phyloP scores from a whole-genome alignment of 345 rosid species.

The Psidium guajava region DNA sequence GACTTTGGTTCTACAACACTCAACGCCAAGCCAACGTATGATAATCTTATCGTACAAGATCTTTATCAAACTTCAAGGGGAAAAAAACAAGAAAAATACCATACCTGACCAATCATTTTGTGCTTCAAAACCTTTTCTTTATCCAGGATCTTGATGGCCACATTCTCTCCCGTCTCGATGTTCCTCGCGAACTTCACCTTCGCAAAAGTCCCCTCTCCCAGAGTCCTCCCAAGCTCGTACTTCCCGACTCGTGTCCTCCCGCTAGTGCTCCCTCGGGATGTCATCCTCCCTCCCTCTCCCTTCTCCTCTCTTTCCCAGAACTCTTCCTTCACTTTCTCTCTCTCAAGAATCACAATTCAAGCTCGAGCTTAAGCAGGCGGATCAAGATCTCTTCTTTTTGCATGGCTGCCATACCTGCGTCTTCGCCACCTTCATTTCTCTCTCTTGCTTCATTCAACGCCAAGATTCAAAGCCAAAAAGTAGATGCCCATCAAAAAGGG shows the following conservation, averaged over 20 bases:
- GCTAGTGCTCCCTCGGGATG: constrained; percentile 27
- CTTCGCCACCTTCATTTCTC: constrained; percentile 65
- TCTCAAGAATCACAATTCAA: not conserved
- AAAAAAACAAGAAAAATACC: not conserved
- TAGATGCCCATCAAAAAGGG: not conserved
- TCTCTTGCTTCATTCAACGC: not conserved
- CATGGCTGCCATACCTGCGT: constrained; percentile 99
- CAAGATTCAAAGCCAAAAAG: not conserved
- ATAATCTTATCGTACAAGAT: not conserved
- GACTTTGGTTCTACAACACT: not conserved
- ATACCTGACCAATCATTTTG: constrained; percentile 93
- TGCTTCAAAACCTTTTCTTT: constrained; percentile 84
- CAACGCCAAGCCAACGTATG: not conserved
- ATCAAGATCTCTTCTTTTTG: constrained; percentile 88
- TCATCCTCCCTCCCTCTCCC: constrained; percentile 10
- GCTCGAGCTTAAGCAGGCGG: constrained; percentile 6
- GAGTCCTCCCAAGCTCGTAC: constrained; percentile 87
- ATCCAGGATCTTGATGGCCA: constrained; percentile 88
- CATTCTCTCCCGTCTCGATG: constrained; percentile 54
- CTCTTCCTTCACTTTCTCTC: not conserved
- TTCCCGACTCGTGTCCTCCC: constrained; percentile 90
- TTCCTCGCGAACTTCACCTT: constrained; percentile 95
- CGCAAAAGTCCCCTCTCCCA: constrained; percentile 95
- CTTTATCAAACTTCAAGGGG: not conserved
- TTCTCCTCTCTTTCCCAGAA: not conserved